These are phyloP conservation scores for Fistulinella cinereoalba DNA, from an alignment of 1,284 basidiomycete genomes.

Conservation along the genomic window DNA sequence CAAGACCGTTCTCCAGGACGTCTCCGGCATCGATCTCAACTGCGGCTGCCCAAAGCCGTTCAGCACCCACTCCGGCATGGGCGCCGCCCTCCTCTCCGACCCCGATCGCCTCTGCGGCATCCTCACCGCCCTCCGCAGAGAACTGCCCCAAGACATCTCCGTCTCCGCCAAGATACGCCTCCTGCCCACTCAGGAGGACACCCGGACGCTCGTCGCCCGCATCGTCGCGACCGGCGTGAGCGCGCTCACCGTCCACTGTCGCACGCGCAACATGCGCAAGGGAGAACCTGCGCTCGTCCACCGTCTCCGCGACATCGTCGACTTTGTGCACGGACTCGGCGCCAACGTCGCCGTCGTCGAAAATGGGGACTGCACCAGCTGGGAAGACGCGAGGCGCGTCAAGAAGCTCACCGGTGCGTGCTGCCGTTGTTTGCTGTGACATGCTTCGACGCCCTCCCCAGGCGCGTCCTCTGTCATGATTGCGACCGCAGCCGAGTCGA, in stretches of 20 bases:
- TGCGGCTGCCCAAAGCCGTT: conserved; percentile 97
- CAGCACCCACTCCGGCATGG: conserved; percentile 94
- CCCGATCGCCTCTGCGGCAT: conserved; percentile 91
- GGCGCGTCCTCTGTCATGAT: conserved; percentile 96
- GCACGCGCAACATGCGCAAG: conserved; percentile 91
- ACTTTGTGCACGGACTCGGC: conserved; percentile 68
- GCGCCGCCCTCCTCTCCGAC: conserved; percentile 89
- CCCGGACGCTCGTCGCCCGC: conserved; percentile 80
- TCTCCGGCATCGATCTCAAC: conserved; percentile 93
- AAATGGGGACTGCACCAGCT: conserved; percentile 90
- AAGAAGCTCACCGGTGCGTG: conserved; percentile 67
- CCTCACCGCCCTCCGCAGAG: conserved; percentile 68
- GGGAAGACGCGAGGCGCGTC: conserved; percentile 75
- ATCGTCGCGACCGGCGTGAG: conserved; percentile 89
- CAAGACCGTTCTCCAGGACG: conserved; percentile 81
- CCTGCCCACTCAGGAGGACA: conserved; percentile 83
- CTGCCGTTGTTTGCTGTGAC: no score
- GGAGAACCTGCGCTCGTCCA: conserved; percentile 78
- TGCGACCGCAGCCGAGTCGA: conserved; percentile 90
- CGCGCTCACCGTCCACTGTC: conserved; percentile 91
- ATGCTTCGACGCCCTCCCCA: conserved; percentile 35
- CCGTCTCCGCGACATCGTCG: conserved; percentile 81
- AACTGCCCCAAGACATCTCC: conserved; percentile 76
- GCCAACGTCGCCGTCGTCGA: conserved; percentile 82
- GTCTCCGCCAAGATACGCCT: conserved; percentile 93